A percentile compares a stretch with the other conserved stretches of the same genome.
These are phyloP conservation scores for Mucuna pruriens DNA, from an alignment of 306 rosid genomes.

Conservation along the genomic window DNA sequence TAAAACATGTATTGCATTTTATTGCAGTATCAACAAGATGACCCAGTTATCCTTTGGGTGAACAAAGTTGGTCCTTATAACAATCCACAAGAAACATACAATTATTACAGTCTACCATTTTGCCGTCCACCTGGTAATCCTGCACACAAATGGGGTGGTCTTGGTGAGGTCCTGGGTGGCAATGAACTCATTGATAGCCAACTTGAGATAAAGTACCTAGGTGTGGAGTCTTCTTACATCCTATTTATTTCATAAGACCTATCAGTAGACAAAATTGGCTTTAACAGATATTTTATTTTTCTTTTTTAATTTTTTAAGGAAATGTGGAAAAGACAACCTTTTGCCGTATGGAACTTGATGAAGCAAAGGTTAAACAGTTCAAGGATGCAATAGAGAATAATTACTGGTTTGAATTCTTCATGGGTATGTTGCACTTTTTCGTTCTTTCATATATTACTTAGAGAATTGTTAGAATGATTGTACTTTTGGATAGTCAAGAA, in stretches of 20 bases:
- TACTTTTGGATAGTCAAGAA: slow-evolving; percentile 31
- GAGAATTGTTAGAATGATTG: slow-evolving; percentile 8
- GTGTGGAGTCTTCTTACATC: slow-evolving; percentile 49
- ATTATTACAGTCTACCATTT: slow-evolving; percentile 96
- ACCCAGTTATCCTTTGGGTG: slow-evolving; percentile 88
- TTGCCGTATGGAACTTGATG: slow-evolving; percentile 74
- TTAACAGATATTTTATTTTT: slow-evolving; percentile 34
- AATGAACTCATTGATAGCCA: slow-evolving; percentile 96
- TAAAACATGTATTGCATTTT: slow-evolving; percentile 25
- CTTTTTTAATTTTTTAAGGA: too few species aligned
- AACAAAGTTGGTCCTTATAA: slow-evolving; percentile 98
- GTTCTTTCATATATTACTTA: slow-evolving; percentile 17
- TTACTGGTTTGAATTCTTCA: slow-evolving; percentile 97
- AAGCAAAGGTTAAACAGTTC: slow-evolving; percentile 75
- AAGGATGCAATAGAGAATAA: slow-evolving; percentile 94
- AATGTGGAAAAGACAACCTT: slow-evolving; percentile 76
- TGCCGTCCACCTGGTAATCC: slow-evolving; percentile 68
- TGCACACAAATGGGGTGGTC: slow-evolving; percentile 99
- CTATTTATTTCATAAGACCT: slow-evolving; percentile 25
- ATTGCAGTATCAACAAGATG: slow-evolving; percentile 76
- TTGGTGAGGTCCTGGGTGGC: slow-evolving; percentile 99
- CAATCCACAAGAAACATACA: slow-evolving; percentile 99
- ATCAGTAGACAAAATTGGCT: slow-evolving; percentile 1
- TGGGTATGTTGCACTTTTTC: slow-evolving; percentile 69
- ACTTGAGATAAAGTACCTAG: slow-evolving; percentile 71